Evolutionary conservation across 2,329 filamentous ascomycete genomes (phyloP), one percentile per base, ranked within the genome.

Genomic region (Trichoderma citrinoviride): DNA sequence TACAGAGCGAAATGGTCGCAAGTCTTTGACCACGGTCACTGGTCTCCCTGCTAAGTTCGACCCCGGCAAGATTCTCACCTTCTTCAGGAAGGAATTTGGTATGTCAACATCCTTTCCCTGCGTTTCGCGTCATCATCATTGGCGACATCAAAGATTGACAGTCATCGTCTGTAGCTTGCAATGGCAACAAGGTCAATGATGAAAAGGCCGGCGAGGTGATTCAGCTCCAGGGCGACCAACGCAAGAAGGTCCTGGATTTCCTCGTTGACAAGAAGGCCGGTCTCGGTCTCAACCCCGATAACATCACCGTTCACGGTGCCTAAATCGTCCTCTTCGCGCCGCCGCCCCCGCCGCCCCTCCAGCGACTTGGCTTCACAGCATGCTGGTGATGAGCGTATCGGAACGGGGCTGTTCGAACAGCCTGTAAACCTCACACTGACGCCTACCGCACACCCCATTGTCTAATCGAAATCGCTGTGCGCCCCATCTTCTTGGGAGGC

Each of bases 21-120:
- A 99, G 88, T 98, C 95, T 85, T 87, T 99, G 90, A 99, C 95
- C 75, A 99, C 95, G 75, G 93, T 99, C 77, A 94, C 98, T 87
- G 95, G 95, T 82, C 89, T 99, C 76, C 94, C 95, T 70, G 95
- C 95, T 85, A 97, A 98, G 80, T 98, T 97, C 78, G 94, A 97
- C 83, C 93, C 95, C 82, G 98, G 97, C 89, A 97, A 97, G 85
- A 97, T 99, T 79, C 89, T 99, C 76, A 97, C 97, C 86, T 93
- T 96, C 82, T 97, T 98, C 86, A 98, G 98, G 90, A 98, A 98
- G 88, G 95, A 97, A 80, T 98, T 98, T 77, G 90, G 90, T 93
- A 85, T 69, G 87, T 75, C 21, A 7, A 37, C 27, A 7, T 43
- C n/a, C 27, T 8, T 8, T n/a, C n/a, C 7, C 10, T 29, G 6